phyloP scores from a whole-genome alignment of 164 flowering plant species.

The Platanus orientalis region DNA sequence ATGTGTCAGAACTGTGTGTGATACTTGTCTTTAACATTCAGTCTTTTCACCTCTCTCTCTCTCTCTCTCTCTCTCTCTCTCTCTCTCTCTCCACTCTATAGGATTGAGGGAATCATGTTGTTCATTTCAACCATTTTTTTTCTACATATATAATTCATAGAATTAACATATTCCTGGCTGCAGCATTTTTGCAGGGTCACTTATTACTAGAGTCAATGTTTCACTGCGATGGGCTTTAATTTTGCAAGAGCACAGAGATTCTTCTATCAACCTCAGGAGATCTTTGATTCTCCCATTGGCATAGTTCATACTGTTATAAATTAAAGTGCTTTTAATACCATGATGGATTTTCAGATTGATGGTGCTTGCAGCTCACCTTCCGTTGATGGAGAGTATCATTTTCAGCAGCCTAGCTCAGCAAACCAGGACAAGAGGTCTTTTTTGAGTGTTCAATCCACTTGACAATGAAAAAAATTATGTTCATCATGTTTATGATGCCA shows the following conservation, averaged over 20 bases:
- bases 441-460: conserved; percentile 50
- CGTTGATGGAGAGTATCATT: conserved; percentile 21
- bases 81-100: too few species aligned
- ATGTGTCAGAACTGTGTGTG: not conserved
- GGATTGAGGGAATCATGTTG: not conserved
- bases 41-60: too few species aligned
- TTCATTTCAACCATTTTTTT: not conserved
- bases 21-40: not conserved
- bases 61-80: too few species aligned
- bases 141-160: not conserved
- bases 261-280: too few species aligned
- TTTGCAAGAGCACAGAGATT: conserved; percentile 14
- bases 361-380: conserved; percentile 19
- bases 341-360: conserved; percentile 33
- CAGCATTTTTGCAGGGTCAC: not conserved
- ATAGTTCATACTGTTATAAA: conserved; percentile 3
- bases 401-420: conserved; percentile 12
- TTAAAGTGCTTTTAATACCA: conserved; percentile 18
- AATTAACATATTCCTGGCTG: not conserved
- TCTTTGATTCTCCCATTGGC: conserved; percentile 1
- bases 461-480: conserved; percentile 94
- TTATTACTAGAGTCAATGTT: not conserved
- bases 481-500: conserved; percentile 93
- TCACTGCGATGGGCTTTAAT: conserved; percentile 18
- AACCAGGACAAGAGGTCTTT: conserved; percentile 12